Evolutionary conservation across 768 basidiomycete genomes (phyloP).

Genomic region (Tulasnella sp.): DNA sequence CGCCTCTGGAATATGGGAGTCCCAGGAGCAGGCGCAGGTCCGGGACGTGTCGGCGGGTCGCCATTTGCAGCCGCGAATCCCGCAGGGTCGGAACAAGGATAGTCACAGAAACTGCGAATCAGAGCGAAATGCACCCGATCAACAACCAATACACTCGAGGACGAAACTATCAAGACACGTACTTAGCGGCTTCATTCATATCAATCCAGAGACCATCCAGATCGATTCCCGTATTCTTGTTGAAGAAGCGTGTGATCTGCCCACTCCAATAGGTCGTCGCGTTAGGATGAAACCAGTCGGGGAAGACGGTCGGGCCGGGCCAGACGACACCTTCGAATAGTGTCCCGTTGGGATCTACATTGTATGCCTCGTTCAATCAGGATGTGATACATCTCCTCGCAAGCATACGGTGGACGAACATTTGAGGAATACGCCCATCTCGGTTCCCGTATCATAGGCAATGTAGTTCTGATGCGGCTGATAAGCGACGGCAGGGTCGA

Average conservation of each 20-base stretch:
- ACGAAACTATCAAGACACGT: too few relatives aligned
- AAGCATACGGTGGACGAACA: not conserved
- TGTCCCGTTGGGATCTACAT: conserved; percentile 11
- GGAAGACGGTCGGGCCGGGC: conserved; percentile 24
- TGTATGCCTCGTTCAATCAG: not conserved
- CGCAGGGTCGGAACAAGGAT: conserved; percentile 52
- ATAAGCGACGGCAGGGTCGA: conserved; percentile 57
- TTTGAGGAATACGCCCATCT: conserved; percentile 23
- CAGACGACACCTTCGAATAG: conserved; percentile 21
- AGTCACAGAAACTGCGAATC: conserved; percentile 50
- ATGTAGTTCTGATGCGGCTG: conserved; percentile 39
- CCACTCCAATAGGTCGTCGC: conserved; percentile 21
- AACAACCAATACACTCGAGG: too few relatives aligned
- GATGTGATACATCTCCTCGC: too few relatives aligned
- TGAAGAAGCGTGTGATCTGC: conserved; percentile 19
- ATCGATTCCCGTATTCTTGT: conserved; percentile 17
- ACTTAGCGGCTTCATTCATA: conserved; percentile 67
- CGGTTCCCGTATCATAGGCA: conserved; percentile 45
- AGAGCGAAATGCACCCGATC: conserved; percentile 23
- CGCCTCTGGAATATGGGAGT: conserved; percentile 35
- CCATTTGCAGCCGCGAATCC: conserved; percentile 42
- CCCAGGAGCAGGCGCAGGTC: conserved; percentile 42
- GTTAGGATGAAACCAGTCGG: conserved; percentile 23
- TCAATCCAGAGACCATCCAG: conserved; percentile 30
- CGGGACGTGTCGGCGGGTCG: conserved; percentile 45